Conservation (phyloP, 192 early-diverging fungal species). For the Coemansia sp. region DNA sequence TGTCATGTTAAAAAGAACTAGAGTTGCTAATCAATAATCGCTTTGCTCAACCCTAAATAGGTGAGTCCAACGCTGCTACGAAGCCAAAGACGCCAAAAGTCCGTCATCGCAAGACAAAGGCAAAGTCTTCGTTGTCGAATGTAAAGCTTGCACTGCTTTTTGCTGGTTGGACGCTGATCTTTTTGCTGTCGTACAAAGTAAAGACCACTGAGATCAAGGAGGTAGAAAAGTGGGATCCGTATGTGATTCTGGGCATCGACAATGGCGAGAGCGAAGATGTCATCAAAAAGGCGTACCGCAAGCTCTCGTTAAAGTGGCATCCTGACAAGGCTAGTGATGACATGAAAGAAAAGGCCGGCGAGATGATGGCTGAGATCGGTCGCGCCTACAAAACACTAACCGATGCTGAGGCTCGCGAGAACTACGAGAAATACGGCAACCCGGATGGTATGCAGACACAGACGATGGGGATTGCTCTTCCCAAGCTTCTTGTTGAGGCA, state of each 20-base stretch:
- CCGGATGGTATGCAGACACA: constrained; percentile 95
- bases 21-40: not conserved
- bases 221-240: constrained; percentile 88
- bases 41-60: constrained; percentile 4
- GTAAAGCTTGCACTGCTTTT: constrained; percentile 38
- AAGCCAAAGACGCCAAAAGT: constrained; percentile 52
- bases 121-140: constrained; percentile 32
- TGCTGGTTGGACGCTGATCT: constrained; percentile 49
- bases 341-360: constrained; percentile 66
- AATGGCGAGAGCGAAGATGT: constrained; percentile 52
- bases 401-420: constrained; percentile 83
- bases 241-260: constrained; percentile 80
- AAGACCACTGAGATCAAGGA: constrained; percentile 64
- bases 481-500: constrained; percentile 84
- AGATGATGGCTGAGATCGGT: constrained; percentile 81
- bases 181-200: constrained; percentile 52
- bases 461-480: constrained; percentile 92
- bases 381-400: constrained; percentile 97
- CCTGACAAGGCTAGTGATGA: constrained; percentile 75
- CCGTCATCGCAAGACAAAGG: constrained; percentile 27
- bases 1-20: not conserved
- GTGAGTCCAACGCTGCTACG: constrained; percentile 14
- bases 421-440: constrained; percentile 95
- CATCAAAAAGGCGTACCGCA: constrained; percentile 73
- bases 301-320: constrained; percentile 73